Evolutionary conservation across 345 rosid genomes (phyloP).

Genomic region (Populus deltoides): DNA sequence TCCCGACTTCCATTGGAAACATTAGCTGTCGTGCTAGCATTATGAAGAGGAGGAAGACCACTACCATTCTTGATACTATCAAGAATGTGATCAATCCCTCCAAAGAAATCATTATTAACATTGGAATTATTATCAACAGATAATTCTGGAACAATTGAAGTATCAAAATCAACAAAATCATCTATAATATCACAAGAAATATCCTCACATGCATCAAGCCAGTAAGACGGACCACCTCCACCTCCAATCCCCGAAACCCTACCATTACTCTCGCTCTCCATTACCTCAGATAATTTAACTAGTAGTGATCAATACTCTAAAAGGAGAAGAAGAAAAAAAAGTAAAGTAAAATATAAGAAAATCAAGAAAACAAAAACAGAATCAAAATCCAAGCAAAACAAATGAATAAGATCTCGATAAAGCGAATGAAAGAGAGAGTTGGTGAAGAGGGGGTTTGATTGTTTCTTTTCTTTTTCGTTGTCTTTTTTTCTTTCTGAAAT

Average conservation of each 20-base stretch:
- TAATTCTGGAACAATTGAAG: constrained; percentile 42
- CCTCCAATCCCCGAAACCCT: constrained; percentile 36
- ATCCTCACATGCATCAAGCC: constrained; percentile 95
- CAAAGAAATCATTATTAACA: constrained; percentile 64
- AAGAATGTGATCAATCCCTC: constrained; percentile 88
- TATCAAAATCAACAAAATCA: constrained; percentile 64
- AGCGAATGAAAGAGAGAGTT: not conserved
- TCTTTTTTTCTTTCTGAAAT: not conserved
- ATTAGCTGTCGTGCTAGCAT: not conserved
- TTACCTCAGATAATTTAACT: constrained; percentile 13
- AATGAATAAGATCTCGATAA: not conserved
- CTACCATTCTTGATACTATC: constrained; percentile 78
- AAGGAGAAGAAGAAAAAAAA: not conserved
- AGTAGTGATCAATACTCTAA: not conserved
- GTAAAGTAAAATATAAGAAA: not conserved
- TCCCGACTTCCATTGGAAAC: constrained; percentile 23
- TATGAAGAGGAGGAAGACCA: constrained; percentile 40
- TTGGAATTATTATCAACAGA: constrained; percentile 37
- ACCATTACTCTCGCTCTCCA: constrained; percentile 43
- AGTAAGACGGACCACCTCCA: constrained; percentile 62
- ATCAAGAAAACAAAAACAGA: constrained; percentile 1
- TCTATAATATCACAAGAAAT: constrained; percentile 61
- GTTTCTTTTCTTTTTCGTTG: too few species aligned
- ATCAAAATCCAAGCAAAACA: not conserved
- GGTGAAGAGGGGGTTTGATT: constrained; percentile 6